Conservation (phyloP, 2,329 filamentous ascomycete genomes). For the Metarhizium album region DNA sequence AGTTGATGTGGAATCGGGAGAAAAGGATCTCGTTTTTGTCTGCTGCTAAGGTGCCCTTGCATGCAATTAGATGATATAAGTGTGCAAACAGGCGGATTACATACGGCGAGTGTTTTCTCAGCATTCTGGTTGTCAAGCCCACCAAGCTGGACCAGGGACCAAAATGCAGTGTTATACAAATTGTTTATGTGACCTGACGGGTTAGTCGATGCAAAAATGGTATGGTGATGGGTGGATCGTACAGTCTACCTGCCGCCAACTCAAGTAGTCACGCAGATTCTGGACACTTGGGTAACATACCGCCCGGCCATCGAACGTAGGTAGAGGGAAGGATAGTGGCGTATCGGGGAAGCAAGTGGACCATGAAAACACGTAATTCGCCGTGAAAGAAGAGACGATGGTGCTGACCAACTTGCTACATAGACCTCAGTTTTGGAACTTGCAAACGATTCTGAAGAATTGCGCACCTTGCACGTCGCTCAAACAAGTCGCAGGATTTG, state of each 20-base stretch:
- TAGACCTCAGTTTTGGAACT: neutral
- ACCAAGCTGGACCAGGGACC: slow-evolving; percentile 72
- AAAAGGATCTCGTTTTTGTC: slow-evolving; percentile 98
- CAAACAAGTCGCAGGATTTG: slow-evolving; percentile 71
- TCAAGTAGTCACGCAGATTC: slow-evolving; percentile 89
- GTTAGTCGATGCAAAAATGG: slow-evolving; percentile 14
- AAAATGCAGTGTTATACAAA: slow-evolving; percentile 95
- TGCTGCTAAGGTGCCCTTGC: slow-evolving; percentile 65
- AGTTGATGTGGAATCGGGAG: slow-evolving; percentile 81
- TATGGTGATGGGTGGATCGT: slow-evolving; percentile 21
- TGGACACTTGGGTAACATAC: slow-evolving; percentile 76
- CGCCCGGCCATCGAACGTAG: slow-evolving; percentile 85
- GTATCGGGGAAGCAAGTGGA: slow-evolving; percentile 60
- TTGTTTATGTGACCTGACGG: slow-evolving; percentile 89
- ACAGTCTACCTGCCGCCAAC: slow-evolving; percentile 97
- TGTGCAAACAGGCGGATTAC: slow-evolving; percentile 9
- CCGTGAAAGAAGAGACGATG: slow-evolving; percentile 85
- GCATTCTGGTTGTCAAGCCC: slow-evolving; percentile 68
- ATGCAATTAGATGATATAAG: slow-evolving; percentile 5
- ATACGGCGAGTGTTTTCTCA: slow-evolving; percentile 65
- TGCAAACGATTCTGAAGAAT: neutral
- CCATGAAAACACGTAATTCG: slow-evolving; percentile 82
- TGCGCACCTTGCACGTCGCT: slow-evolving; percentile 64
- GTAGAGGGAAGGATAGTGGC: slow-evolving; percentile 61
- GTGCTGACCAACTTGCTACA: slow-evolving; percentile 80